Base-by-base conservation (phyloP, 208 protist species). In the Crithidia mellificae region DNA sequence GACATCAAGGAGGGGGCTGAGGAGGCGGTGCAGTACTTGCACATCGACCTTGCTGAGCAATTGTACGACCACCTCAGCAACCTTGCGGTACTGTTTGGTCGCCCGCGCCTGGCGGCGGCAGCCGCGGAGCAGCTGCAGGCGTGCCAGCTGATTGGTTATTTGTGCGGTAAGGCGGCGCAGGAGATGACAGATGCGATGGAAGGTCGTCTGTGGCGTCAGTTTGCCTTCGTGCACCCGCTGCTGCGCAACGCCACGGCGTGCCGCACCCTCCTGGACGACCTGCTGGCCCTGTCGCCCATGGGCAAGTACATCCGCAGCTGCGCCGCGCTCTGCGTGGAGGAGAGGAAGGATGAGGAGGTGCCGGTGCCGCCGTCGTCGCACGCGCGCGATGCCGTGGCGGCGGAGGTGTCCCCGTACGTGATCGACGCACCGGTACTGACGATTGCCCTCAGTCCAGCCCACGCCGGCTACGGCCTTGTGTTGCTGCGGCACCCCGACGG, bases 401-500 rank as follows among this genome's bases (percentile, higher is more conserved):
- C 22, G 8, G 63, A 69, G 47, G 24, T 47, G 20, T 76, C 70
- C 7, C 70, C 70, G 14, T 70, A 43, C 39, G 63, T 22, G 1
- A 57, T 72, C 8, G 76, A 81, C 32, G 57, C 52, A 1, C 69
- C 76, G 0, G 54, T 73, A 14, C 55, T 81, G 24, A 68, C 76
- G 6, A 56, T 81, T 20, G 46, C 70, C n/a, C 15, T 63, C 30
- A 55, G 34, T 46, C 50, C 1, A 29, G 7, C 0, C 47, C 25
- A 43, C n/a, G 8, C 25, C 15, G 62, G 50, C 54, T 54, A 34
- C 38, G 81, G 84, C 49, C 58, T 90, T 32, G 77, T 91, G 6
- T 52, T 76, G 19, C 56, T 94, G 20, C 80, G 84, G 30, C 68
- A 79, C 41, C 80, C 77, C 2, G 81, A 90, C 50, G 88, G 85